Evolutionary conservation across 2,329 filamentous ascomycete genomes (phyloP), one percentile per base, ranked within the genome.

Genomic region (Leptographium flavum): DNA sequence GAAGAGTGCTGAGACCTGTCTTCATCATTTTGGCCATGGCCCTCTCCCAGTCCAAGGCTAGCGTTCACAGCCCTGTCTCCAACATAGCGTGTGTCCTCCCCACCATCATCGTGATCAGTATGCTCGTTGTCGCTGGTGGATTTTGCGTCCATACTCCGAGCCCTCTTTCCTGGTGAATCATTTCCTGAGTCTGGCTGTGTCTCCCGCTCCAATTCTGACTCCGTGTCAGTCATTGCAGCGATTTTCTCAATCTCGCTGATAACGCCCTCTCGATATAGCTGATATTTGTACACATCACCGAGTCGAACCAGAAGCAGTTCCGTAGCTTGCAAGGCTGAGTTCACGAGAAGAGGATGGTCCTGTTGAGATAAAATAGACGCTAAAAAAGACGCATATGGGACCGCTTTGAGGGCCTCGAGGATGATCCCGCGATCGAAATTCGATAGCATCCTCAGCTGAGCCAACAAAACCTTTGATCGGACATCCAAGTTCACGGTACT

Each of bases 371-470:
- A 68, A 49, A 98, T 98, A 0, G 90, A 87, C 2, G 92, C 92
- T 27, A 98, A 65, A 59, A 94, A 95, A 0, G 93, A 98, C 3
- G 92, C 87, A 61, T 96, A 98, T 0, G 92, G 86, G 1, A 98
- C 88, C 15, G 85, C 76, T 23, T 82, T 82, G 27, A 98, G 65
- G 9, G 90, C 83, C 55, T 95, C 90, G 49, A 86, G 74, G 4
- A 98, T 73, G 42, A 98, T 87, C 32, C 74, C 71, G 37, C 78
- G 79, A 54, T 95, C 87, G n/a, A 98, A 66, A 52, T 95, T 94
- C 13, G 87, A 94, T 10, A 98, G 73, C 87, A 98, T 96, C 66
- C 96, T 96, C 38, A 96, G 68, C 57, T 98, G 92, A n/a, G 90
- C 92, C 19, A 79, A 86, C 30, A 98, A 71, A 3, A 98, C 92